Base-by-base conservation (phyloP, 2,329 filamentous ascomycete species). In the Trichophaea hybrida region DNA sequence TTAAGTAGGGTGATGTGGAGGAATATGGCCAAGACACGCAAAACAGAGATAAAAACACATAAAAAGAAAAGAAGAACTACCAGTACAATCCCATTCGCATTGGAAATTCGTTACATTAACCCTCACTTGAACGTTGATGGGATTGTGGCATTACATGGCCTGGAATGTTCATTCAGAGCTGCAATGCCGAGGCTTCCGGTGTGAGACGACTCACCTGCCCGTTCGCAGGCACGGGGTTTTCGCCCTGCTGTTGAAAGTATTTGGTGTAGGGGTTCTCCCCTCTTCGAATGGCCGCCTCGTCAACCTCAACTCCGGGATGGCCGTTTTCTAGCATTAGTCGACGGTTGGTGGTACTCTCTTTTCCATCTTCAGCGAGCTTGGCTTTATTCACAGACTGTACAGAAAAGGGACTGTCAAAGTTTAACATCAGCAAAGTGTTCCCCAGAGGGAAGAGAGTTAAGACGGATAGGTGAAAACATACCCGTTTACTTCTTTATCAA, bases 401-500 rank as follows among this genome's bases (percentile, higher is more conserved):
- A 17, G 74, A 75, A 55, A 72, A 68, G 31, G 74, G 74, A 48
- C 74, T 76, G 61, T 62, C 37, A n/a, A 40, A 46, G 4, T 17
- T 3, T 24, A 24, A 24, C 52, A 49, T 37, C n/a, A 10, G 51
- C 24, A 24, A 24, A 24, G 24, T 24, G 24, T 24, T 24, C 24
- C 24, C 24, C 35, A 40, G 37, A 38, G 56, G 24, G 58, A 51
- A 31, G 34, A 59, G 17, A 24, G 38, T 51, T 32, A 15, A 62
- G 52, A 57, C 40, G 57, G 58, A 61, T 61, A 64, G 44, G 15
- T 33, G 32, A 50, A 40, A 46, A 67, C 81, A 72, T 75, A 84
- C 82, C 93, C 93, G 71, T 94, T 93, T 61, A 96, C 80, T 71
- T 94, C 86, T 48, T 83, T 80, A 70, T 98, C 91, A 38, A 97